phyloP scores from a whole-genome alignment of 345 rosid species.

The Noccaea caerulescens region DNA sequence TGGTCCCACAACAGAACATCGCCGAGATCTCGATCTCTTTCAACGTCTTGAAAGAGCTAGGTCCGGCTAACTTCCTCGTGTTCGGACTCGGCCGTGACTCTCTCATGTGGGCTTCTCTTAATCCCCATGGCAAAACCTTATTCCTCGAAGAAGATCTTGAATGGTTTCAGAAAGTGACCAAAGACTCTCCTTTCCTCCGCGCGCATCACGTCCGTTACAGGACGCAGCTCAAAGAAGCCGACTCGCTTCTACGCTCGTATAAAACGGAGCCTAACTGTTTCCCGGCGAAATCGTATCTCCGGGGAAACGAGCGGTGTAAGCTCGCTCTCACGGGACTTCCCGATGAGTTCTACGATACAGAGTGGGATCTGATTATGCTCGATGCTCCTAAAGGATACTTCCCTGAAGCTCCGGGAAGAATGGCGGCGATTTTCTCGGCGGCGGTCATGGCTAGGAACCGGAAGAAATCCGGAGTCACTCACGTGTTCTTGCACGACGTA shows the following conservation, averaged over 20 bases:
- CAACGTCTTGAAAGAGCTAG: conserved; percentile 42
- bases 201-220: conserved; percentile 69
- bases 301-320: conserved; percentile 51
- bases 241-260: conserved; percentile 50
- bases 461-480: conserved; percentile 63
- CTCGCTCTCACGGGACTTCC: conserved; percentile 62
- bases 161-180: conserved; percentile 52
- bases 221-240: conserved; percentile 58
- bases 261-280: conserved; percentile 47
- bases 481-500: conserved; percentile 68
- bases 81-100: conserved; percentile 73
- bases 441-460: conserved; percentile 71
- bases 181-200: conserved; percentile 49
- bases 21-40: conserved; percentile 59
- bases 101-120: conserved; percentile 67
- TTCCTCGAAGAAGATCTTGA: conserved; percentile 73
- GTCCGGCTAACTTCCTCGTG: conserved; percentile 64
- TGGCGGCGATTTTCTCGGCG: conserved; percentile 72
- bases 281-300: conserved; percentile 49
- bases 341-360: conserved; percentile 62
- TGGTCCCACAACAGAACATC: conserved; percentile 57
- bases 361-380: conserved; percentile 76
- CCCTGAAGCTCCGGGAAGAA: conserved; percentile 62
- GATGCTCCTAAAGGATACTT: conserved; percentile 74
- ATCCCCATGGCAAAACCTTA: conserved; percentile 62